Evolutionary conservation across 2,329 filamentous ascomycete genomes (phyloP), one percentile per base, ranked within the genome.

Genomic region (Myriosclerotinia scirpicola): DNA sequence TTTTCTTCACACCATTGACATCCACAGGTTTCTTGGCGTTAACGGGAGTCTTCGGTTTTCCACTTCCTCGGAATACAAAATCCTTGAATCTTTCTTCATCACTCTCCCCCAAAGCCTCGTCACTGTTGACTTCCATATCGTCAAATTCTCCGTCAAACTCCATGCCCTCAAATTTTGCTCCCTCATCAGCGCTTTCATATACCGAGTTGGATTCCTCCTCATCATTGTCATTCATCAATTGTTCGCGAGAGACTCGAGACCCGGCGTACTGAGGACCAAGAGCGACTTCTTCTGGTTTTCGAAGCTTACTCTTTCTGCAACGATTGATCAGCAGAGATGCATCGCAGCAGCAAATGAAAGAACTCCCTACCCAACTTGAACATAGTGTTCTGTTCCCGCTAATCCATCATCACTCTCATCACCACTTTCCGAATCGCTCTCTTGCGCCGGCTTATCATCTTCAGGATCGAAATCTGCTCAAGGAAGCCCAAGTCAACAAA

Each of bases 371-470:
- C 89, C 90, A 42, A 97, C 91, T 63, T 84, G 79, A 54, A 90
- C 85, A 76, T 98, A 98, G 77, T 98, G 94, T 74, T 97, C 94
- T 42, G 93, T 90, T 26, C 90, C 92, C 14, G 83, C 82, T 68
- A 85, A 79, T 14, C 76, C 81, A 71, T 83, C 82, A 38, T 83
- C 80, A 6, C 83, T 85, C 61, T 81, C 84, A 54, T 77, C 82
- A 54, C 80, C 81, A 56, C 85, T 85, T 48, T 71, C 71, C 8
- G 71, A 72, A 38, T 74, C 72, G 58, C 71, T 75, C 15, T 65
- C 66, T 58, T 71, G 68, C 26, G 67, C 68, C 30, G 68, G 71
- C 54, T 55, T 64, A 67, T 76, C 73, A 71, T 74, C 76, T 68
- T 80, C 78, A 8, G 78, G 78, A 68, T 80, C 78, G 67, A 79